Evolutionary conservation across 495 filamentous ascomycete species (phyloP), one percentile per base, ranked within the genome.

Genomic region (Xylaria palmicola): DNA sequence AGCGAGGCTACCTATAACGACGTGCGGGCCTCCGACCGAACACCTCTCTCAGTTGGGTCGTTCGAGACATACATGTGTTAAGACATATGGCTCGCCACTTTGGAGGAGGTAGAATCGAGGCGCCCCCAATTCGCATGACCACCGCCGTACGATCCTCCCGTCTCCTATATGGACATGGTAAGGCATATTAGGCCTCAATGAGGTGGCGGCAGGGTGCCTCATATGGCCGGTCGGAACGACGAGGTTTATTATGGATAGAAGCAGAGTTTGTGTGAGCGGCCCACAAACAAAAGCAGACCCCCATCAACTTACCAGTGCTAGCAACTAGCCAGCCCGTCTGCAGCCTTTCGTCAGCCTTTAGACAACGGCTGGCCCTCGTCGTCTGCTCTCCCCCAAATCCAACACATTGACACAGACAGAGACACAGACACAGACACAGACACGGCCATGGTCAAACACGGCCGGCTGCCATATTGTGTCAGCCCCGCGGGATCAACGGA

Each of bases 11-110:
- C n/a, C n/a, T n/a, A n/a, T n/a, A n/a, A n/a, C n/a, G n/a, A n/a
- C n/a, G 32, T 50, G 47, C 19, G 17, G 47, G 49, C 30, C 30
- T 52, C 30, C 1, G 32, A 32, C 5, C 15, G 17, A 27, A 12
- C 32, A 49, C 26, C 27, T 49, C 24, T 0, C 26, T 49, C 17
- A 20, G 4, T 24, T 13, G 29, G n/a, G 12, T 8, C 20, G 6
- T 50, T 37, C 50, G 37, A 56, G 53, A 43, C 39, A 56, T 44
- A n/a, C n/a, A n/a, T n/a, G n/a, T n/a, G n/a, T n/a, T n/a, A n/a
- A n/a, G 17, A 32, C 29, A 15, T 2, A 13, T 13, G 27, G 22
- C 53, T 56, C 26, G 39, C 53, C n/a, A 44, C 53, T 10, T 32
- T 7, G n/a, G 13, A 32, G 30, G 53, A 44, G 53, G 26, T 39